Conservation (phyloP, 805 yeast species). For the Lachancea nothofagi region DNA sequence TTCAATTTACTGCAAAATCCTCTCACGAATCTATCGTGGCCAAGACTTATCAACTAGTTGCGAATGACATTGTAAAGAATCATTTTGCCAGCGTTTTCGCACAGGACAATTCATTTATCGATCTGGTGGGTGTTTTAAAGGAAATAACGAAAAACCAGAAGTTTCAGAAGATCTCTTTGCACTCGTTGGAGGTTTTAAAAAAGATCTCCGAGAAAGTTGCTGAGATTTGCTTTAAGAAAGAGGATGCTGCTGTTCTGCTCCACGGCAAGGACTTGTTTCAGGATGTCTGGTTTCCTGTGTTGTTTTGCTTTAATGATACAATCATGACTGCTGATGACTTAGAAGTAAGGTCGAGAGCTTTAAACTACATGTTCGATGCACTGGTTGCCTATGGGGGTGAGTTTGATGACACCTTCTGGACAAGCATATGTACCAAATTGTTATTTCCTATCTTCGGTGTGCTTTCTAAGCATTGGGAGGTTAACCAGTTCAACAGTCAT, state of each 20-base stretch:
- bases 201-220: conserved; percentile 57
- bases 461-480: conserved; percentile 68
- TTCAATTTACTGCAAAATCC: conserved; percentile 62
- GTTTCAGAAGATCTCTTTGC: conserved; percentile 75
- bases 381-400: conserved; percentile 72
- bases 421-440: conserved; percentile 64
- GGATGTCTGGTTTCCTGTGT: conserved; percentile 80
- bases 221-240: conserved; percentile 33
- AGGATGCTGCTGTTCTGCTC: conserved; percentile 15
- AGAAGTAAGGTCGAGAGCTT: conserved; percentile 87
- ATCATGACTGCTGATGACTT: conserved; percentile 91
- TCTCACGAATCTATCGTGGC: conserved; percentile 52
- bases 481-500: conserved; percentile 57
- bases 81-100: conserved; percentile 56
- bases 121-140: conserved; percentile 68
- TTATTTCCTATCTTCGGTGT: conserved; percentile 88
- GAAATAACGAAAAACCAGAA: conserved; percentile 78
- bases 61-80: conserved; percentile 52
- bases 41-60: conserved; percentile 57
- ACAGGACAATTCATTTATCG: conserved; percentile 59
- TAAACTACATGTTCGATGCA: conserved; percentile 75
- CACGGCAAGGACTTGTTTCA: conserved; percentile 41
- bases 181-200: conserved; percentile 70
- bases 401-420: conserved; percentile 78
- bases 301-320: conserved; percentile 78